Percentiles rank a stretch among this genome's conserved stretches.
phyloP scores from a whole-genome alignment of 768 basidiomycete genomes.

The Suillus subalutaceus region DNA sequence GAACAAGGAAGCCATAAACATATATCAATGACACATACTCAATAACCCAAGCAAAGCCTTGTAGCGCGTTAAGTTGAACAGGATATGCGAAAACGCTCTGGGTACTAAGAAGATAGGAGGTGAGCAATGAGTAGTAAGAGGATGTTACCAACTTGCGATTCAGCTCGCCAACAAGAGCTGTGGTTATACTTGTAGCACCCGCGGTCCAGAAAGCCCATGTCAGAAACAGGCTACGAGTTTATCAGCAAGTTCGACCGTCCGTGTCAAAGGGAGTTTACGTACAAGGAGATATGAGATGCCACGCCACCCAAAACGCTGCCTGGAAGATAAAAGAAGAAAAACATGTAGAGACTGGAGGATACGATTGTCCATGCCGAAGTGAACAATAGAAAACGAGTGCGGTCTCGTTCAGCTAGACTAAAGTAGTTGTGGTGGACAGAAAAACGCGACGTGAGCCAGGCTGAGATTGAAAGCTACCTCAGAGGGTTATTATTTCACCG shows the following conservation, averaged over 20 bases:
- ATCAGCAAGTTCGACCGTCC: constrained; percentile 2
- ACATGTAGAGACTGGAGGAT: constrained; percentile 51
- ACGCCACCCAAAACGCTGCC: constrained; percentile 59
- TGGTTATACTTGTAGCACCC: constrained; percentile 70
- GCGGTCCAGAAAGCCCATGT: constrained; percentile 84
- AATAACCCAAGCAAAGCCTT: constrained; percentile 75
- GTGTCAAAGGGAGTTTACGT: constrained; percentile 30
- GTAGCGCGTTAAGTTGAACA: constrained; percentile 73
- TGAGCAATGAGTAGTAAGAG: constrained; percentile 1
- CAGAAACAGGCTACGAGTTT: constrained; percentile 51
- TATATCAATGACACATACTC: constrained; percentile 48
- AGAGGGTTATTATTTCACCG: not conserved
- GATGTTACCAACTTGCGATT: constrained; percentile 59
- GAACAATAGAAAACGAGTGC: constrained; percentile 71
- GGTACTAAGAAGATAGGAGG: constrained; percentile 27
- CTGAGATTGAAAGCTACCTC: constrained; percentile 64
- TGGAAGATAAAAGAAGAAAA: constrained; percentile 45
- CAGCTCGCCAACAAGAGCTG: constrained; percentile 66
- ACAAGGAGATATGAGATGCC: constrained; percentile 66
- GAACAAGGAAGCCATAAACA: not conserved
- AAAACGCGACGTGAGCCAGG: constrained; percentile 70
- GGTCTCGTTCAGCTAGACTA: constrained; percentile 53
- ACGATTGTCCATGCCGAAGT: constrained; percentile 70
- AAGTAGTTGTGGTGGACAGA: constrained; percentile 56
- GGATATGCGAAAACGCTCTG: constrained; percentile 60